Evolutionary conservation across 1,284 basidiomycete genomes (phyloP).

Genomic region (Tilletiopsis washingtonensis): DNA sequence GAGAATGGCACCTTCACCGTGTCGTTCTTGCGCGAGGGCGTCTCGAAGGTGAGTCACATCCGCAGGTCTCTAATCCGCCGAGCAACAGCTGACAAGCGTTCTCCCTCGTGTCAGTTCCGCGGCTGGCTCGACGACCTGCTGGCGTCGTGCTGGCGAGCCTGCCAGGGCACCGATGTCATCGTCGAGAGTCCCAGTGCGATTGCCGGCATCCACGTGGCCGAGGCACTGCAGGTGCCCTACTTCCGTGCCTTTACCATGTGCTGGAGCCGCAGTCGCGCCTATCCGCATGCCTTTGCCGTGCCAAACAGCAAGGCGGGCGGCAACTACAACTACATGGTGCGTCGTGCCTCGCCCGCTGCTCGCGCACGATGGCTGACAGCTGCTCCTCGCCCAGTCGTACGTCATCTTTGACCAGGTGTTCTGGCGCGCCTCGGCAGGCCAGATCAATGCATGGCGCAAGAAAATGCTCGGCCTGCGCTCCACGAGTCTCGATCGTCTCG

Average conservation of each 20-base stretch:
- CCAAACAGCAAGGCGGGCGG: conserved; percentile 82
- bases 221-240: conserved; percentile 84
- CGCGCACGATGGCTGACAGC: background rate
- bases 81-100: background rate
- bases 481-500: conserved; percentile 84
- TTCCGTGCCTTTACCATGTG: conserved; percentile 82
- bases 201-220: conserved; percentile 97
- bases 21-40: conserved; percentile 79
- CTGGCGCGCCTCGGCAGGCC: conserved; percentile 77
- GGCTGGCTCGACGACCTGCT: conserved; percentile 94
- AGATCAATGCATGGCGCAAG: conserved; percentile 88
- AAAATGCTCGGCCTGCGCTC: conserved; percentile 66
- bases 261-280: conserved; percentile 70
- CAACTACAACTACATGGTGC: conserved; percentile 92
- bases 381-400: conserved; percentile 59
- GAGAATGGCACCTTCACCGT: conserved; percentile 78
- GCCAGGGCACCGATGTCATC: conserved; percentile 84
- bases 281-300: conserved; percentile 95
- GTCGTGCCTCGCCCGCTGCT: conserved; percentile 12
- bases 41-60: conserved; percentile 61
- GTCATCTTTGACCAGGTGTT: conserved; percentile 96
- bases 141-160: conserved; percentile 87
- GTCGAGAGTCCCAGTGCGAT: conserved; percentile 94
- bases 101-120: conserved; percentile 61
- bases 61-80: background rate